Evolutionary conservation across 2,329 filamentous ascomycete genomes (phyloP).

Genomic region (Neoarthrinium moseri): DNA sequence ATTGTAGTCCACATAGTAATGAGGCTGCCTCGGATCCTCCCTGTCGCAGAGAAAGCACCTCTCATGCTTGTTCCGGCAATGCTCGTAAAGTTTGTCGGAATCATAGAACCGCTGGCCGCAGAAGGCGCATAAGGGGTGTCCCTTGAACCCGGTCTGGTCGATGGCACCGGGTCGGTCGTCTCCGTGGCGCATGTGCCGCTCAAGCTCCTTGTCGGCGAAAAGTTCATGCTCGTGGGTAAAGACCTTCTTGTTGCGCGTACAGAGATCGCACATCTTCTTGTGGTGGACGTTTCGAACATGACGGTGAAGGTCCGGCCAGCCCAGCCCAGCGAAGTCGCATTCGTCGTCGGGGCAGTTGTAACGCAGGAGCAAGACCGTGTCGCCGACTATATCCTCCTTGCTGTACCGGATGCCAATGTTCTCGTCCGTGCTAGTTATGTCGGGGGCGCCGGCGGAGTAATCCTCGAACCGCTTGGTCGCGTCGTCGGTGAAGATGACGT

Average conservation of each 20-base stretch:
- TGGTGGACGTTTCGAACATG: conserved; percentile 81
- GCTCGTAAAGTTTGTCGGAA: conserved; percentile 89
- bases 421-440: conserved; percentile 77
- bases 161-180: conserved; percentile 87
- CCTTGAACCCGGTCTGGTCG: conserved; percentile 94
- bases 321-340: conserved; percentile 70
- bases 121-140: conserved; percentile 92
- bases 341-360: conserved; percentile 91
- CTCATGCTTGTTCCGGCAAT: conserved; percentile 93
- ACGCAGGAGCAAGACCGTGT: conserved; percentile 81
- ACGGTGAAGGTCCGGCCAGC: conserved; percentile 74
- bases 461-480: conserved; percentile 79
- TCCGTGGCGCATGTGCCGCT: conserved; percentile 84
- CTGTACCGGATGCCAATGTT: conserved; percentile 92
- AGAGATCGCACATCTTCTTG: conserved; percentile 58
- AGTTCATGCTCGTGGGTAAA: conserved; percentile 98
- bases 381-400: conserved; percentile 83
- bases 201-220: conserved; percentile 77
- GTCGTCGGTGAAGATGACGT: conserved; percentile 91
- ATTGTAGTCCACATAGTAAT: conserved; percentile 90
- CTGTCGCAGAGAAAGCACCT: conserved; percentile 93
- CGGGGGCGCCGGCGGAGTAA: conserved; percentile 57
- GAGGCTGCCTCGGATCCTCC: conserved; percentile 65
- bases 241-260: conserved; percentile 88
- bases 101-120: conserved; percentile 92